Evolutionary conservation across 768 basidiomycete genomes (phyloP).

Genomic region (Butyriboletus loyo): DNA sequence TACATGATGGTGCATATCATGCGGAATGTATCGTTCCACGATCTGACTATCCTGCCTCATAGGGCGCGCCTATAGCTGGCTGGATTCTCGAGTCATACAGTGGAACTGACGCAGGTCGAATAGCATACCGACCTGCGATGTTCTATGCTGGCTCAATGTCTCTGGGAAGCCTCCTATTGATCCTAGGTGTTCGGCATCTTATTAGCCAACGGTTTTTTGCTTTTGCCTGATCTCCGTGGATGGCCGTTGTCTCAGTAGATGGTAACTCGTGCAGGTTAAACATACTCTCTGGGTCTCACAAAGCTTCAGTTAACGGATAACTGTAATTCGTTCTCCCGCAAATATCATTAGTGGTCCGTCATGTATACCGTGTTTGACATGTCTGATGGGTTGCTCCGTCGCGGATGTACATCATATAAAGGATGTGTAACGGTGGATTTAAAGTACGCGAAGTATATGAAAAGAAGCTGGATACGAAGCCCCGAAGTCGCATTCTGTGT

Average conservation of each 20-base stretch:
- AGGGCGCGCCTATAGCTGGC: slow-evolving; percentile 31
- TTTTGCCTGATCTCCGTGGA: slow-evolving; percentile 6
- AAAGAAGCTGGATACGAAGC: neutral
- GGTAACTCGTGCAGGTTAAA: neutral
- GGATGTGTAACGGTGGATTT: neutral
- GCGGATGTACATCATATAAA: neutral
- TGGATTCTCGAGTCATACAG: slow-evolving; percentile 30
- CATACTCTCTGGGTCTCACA: neutral
- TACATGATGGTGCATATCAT: slow-evolving; percentile 21
- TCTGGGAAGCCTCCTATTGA: slow-evolving; percentile 20
- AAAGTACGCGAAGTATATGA: neutral
- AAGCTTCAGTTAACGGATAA: neutral
- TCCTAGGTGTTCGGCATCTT: slow-evolving; percentile 12
- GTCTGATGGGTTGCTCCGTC: neutral
- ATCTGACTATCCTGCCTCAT: neutral
- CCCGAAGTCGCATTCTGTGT: neutral
- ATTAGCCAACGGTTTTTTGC: slow-evolving; percentile 8
- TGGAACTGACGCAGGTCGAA: slow-evolving; percentile 15
- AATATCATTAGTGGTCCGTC: neutral
- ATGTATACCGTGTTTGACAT: neutral
- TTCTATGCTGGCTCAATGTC: slow-evolving; percentile 29
- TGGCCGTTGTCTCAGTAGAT: neutral
- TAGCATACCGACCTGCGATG: slow-evolving; percentile 31
- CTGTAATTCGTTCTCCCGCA: neutral
- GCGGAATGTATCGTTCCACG: neutral